These are phyloP conservation scores for Neopestalotiopsis sp. DNA, from an alignment of 2,329 filamentous ascomycete genomes.

Conservation along the genomic window DNA sequence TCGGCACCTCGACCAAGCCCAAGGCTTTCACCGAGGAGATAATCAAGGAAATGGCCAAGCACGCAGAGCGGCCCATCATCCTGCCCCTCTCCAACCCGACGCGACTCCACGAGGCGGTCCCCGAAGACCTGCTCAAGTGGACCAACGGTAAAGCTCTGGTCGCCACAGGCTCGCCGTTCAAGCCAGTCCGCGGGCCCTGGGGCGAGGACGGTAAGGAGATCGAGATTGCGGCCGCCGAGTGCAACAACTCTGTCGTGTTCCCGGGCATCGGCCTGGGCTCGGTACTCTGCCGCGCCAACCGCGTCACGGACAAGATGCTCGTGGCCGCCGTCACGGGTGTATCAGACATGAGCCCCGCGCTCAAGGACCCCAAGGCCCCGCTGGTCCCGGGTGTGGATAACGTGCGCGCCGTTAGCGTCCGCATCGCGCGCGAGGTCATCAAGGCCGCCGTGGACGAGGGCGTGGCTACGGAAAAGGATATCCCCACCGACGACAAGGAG, in stretches of 20 bases:
- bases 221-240: constrained; percentile 69
- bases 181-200: constrained; percentile 69
- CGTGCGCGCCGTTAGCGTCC: constrained; percentile 76
- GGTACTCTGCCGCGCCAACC: constrained; percentile 70
- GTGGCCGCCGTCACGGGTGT: constrained; percentile 79
- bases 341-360: constrained; percentile 72
- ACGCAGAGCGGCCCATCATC: constrained; percentile 75
- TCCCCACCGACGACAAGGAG: constrained; percentile 61
- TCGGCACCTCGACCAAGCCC: constrained; percentile 83
- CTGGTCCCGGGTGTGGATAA: constrained; percentile 78
- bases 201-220: constrained; percentile 49
- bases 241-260: constrained; percentile 87
- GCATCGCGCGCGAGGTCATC: constrained; percentile 79
- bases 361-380: constrained; percentile 65
- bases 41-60: constrained; percentile 75
- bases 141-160: constrained; percentile 78
- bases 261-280: constrained; percentile 84
- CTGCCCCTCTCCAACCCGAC: constrained; percentile 89
- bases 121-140: constrained; percentile 78
- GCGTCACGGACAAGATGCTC: constrained; percentile 79
- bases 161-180: constrained; percentile 84
- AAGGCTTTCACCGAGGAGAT: constrained; percentile 77
- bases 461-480: constrained; percentile 66
- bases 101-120: constrained; percentile 79
- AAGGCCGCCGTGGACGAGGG: constrained; percentile 72